phyloP scores from a whole-genome alignment of 202 grass and related monocot genomes.

The Dendrocalamus latiflorus region DNA sequence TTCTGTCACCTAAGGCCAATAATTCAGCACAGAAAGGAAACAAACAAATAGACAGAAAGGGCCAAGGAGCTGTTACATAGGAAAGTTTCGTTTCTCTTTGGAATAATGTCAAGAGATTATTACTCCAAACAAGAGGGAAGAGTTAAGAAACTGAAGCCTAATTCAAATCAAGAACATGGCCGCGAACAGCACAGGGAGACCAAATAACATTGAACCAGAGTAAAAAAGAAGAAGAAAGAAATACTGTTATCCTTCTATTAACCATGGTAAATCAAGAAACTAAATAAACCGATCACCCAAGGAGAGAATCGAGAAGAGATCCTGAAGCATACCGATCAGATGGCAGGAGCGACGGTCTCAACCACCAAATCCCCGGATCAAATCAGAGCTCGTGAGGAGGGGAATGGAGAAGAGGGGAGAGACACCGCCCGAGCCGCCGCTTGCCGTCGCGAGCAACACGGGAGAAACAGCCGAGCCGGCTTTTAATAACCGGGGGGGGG shows the following conservation, averaged over 20 bases:
- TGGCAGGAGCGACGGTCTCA: neutral
- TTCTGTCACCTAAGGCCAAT: neutral
- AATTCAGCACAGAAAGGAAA: neutral
- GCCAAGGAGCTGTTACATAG: neutral
- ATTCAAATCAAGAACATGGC: neutral
- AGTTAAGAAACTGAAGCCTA: neutral
- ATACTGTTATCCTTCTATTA: neutral
- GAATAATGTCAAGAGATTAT: neutral
- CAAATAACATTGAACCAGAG: neutral
- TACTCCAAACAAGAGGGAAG: neutral
- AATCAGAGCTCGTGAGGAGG: neutral
- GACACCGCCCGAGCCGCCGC: neutral
- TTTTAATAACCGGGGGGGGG: neutral
- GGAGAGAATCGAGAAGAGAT: neutral
- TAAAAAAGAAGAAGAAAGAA: no score
- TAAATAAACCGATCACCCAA: neutral
- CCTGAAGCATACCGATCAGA: constrained; percentile 20
- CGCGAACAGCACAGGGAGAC: no score
- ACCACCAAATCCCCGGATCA: neutral
- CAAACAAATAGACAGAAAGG: neutral
- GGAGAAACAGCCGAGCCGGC: neutral
- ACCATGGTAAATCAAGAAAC: neutral
- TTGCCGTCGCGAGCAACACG: constrained; percentile 1
- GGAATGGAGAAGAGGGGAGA: neutral
- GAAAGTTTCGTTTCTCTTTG: neutral